Base-by-base conservation (phyloP, 371 early-diverging fungal species). In the Massospora cicadina region DNA sequence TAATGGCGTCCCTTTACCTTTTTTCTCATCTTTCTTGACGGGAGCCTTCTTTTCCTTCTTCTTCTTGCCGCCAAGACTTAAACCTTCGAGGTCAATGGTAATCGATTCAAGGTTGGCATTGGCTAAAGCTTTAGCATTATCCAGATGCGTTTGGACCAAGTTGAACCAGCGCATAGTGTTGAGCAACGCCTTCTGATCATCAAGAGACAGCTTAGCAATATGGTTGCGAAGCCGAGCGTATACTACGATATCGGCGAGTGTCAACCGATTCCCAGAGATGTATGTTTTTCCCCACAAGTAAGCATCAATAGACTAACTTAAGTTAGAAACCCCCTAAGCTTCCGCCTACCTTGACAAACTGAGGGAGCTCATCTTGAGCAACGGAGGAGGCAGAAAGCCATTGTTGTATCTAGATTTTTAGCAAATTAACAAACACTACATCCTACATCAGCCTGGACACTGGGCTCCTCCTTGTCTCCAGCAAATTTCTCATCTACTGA, bases 221-320 rank as follows among this genome's bases (percentile, higher is more conserved):
- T 76, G 83, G 58, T 78, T 69, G 64, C 83, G 76, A 25, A 86
- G 69, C 63, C 82, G 79, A 62, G 78, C 79, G 76, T 84, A 90
- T n/a, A 79, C 68, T 29, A 81, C 78, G 25, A 88, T 60, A 68
- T 90, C 91, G 17, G 84, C 87, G 55, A 86, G 66, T 2, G 85
- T 78, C 58, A 87, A 69, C 60, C 71, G 66, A 73, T 86, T 79
- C 66, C 75, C 76, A 32, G 81, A 83, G 60, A 90, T 68, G 69
- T 76, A 90, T 29, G 87, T 13, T 63, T 63, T 63, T 85, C 58
- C 77, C 70, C 54, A 69, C 71, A 60, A 71, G 78, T 56, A 88
- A 73, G 58, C 81, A 80, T n/a, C 77, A 10, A 63, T 78, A 71
- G 88, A 80, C 68, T 89, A 70, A 54, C 74, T 74, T 31, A 29